These are phyloP conservation scores for Russula olivacea DNA, from an alignment of 768 basidiomycete species.

Conservation along the genomic window DNA sequence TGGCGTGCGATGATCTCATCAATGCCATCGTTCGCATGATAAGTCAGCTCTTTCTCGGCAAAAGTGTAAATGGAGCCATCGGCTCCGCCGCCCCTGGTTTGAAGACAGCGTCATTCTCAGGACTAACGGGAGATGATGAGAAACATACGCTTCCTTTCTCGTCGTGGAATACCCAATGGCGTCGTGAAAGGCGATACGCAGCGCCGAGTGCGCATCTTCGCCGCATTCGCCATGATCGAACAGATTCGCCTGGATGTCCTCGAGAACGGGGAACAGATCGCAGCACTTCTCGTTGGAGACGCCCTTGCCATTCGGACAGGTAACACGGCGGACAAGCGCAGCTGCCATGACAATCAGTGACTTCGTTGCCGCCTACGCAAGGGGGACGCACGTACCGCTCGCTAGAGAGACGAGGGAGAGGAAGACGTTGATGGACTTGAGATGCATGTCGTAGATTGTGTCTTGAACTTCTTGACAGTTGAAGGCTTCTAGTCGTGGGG, in stretches of 20 bases:
- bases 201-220: constrained; percentile 31
- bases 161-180: constrained; percentile 23
- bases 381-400: constrained; percentile 16
- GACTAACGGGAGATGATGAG: neutral
- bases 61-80: constrained; percentile 28
- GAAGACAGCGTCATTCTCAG: neutral
- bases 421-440: constrained; percentile 26
- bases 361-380: neutral
- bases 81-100: constrained; percentile 26
- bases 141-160: neutral
- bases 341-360: constrained; percentile 8
- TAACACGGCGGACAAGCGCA: constrained; percentile 25
- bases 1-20: constrained; percentile 27
- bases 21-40: constrained; percentile 25
- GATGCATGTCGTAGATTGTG: constrained; percentile 22
- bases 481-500: neutral
- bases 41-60: constrained; percentile 20
- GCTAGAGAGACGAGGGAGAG: constrained; percentile 19
- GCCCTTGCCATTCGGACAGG: constrained; percentile 31
- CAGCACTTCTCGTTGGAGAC: constrained; percentile 32
- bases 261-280: constrained; percentile 30
- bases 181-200: constrained; percentile 31
- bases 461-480: neutral
- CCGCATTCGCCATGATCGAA: constrained; percentile 31
- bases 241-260: constrained; percentile 31